Percentiles rank a stretch among this genome's conserved stretches.
Conservation (phyloP, 2,329 filamentous ascomycete species). For the Diplodia mutila region DNA sequence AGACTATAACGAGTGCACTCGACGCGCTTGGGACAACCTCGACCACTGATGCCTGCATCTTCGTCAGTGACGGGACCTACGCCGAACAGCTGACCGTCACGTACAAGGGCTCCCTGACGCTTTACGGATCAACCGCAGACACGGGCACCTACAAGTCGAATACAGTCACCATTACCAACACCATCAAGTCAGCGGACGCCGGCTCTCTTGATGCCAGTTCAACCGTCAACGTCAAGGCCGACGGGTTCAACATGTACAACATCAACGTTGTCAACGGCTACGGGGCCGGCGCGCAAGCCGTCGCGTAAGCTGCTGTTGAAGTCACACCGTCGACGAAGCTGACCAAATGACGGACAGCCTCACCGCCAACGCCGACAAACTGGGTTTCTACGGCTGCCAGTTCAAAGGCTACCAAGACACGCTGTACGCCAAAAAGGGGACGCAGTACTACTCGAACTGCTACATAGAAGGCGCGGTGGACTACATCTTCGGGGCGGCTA, state of each 20-base stretch:
- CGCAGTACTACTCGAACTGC: slow-evolving; percentile 60
- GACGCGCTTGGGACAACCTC: slow-evolving; percentile 59
- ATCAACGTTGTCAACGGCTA: slow-evolving; percentile 57
- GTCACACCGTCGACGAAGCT: slow-evolving; percentile 29
- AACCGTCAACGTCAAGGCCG: slow-evolving; percentile 53
- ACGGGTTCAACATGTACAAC: slow-evolving; percentile 65
- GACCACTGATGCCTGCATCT: slow-evolving; percentile 60
- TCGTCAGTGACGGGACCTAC: slow-evolving; percentile 65
- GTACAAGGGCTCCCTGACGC: slow-evolving; percentile 54
- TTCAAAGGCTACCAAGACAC: slow-evolving; percentile 64
- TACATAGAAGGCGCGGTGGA: slow-evolving; percentile 62
- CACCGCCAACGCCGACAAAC: slow-evolving; percentile 54
- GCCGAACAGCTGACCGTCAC: slow-evolving; percentile 62
- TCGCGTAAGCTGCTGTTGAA: slow-evolving; percentile 5
- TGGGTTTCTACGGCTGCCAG: slow-evolving; percentile 62
- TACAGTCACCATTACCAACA: slow-evolving; percentile 59
- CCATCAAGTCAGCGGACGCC: slow-evolving; percentile 43
- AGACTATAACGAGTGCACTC: slow-evolving; percentile 61
- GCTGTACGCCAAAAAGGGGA: slow-evolving; percentile 48
- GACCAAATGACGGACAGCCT: slow-evolving; percentile 54
- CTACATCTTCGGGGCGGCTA: slow-evolving; percentile 61
- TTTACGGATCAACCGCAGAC: slow-evolving; percentile 64
- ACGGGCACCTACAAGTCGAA: slow-evolving; percentile 56
- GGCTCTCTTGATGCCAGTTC: slow-evolving; percentile 57
- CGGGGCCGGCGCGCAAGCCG: slow-evolving; percentile 29